Evolutionary conservation across 257 asterid species (phyloP), one percentile per base, ranked within the genome.

Genomic region (Scutellaria galericulata): DNA sequence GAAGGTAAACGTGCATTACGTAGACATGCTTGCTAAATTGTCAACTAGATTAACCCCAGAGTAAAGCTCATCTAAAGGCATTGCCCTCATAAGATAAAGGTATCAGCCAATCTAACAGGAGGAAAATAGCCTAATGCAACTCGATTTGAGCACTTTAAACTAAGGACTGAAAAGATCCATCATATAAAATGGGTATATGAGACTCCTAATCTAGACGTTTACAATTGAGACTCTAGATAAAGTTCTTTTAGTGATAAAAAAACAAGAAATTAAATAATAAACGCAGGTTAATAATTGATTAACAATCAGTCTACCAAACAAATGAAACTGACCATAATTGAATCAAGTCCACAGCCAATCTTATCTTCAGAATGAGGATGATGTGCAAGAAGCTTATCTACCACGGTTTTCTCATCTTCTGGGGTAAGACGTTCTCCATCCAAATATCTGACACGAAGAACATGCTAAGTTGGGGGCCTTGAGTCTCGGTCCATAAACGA

Each of bases 281-380:
- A 22, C 7, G 47, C 35, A 70, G 12, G 57, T 22, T 44, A 14
- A 39, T 18, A 6, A 31, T 56, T 56, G 55, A 54, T n/a, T 24
- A n/a, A 13, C 14, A 46, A 45, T 45, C 31, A 52, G 18, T 5
- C 14, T 2, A 35, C 13, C 3, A 50, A n/a, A 56, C 10, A 81
- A 12, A 71, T 5, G 63, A 58, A 69, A 84, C 96, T 81, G 68
- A 92, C 99, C 99, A 95, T 92, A 66, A 95, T 95, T 9, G 93
- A 92, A 80, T 95, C 94, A 45, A 95, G 82, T n/a, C 99, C 99
- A 68, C 90, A 83, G 20, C 98, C 99, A 77, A 95, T 90, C 83
- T 95, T 95, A 61, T 87, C 97, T 76, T 79, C 86, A 37, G 83
- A 82, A 81, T 79, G 96, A 64, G 99, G 99, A 83, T 94, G 99